Conservation (phyloP, 1,284 basidiomycete genomes). For the Singerocomus inundabilis region DNA sequence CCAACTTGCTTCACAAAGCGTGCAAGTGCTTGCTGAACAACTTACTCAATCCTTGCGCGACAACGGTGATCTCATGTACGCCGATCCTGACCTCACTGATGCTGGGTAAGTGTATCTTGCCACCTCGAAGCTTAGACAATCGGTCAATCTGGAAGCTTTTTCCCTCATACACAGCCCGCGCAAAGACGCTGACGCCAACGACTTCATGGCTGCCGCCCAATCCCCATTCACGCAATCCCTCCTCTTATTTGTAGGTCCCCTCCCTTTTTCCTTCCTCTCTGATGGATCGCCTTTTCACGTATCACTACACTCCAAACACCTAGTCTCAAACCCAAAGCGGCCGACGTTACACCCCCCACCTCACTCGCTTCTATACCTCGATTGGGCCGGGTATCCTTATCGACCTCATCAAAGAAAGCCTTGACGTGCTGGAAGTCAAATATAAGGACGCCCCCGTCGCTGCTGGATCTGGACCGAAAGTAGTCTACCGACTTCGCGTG, state of each 20-base stretch:
- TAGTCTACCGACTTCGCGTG: constrained; percentile 48
- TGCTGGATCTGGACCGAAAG: constrained; percentile 13
- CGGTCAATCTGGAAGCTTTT: neutral
- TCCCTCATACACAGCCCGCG: constrained; percentile 18
- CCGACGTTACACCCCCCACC: constrained; percentile 60
- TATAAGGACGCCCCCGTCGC: constrained; percentile 42
- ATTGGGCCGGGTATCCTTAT: constrained; percentile 53
- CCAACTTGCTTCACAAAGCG: constrained; percentile 61
- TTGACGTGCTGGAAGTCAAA: constrained; percentile 50
- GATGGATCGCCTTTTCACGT: neutral
- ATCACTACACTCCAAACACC: neutral
- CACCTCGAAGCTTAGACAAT: neutral
- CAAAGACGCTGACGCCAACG: constrained; percentile 54
- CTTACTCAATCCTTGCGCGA: constrained; percentile 66
- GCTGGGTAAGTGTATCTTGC: constrained; percentile 17
- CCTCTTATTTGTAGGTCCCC: constrained; percentile 53
- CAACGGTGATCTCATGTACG: constrained; percentile 69
- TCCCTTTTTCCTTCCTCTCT: neutral
- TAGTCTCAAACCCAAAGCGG: constrained; percentile 78
- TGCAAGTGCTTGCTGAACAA: constrained; percentile 56
- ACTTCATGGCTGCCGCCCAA: constrained; percentile 49
- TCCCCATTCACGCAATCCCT: constrained; percentile 64
- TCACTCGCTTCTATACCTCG: constrained; percentile 75
- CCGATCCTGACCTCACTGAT: constrained; percentile 48
- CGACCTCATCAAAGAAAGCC: constrained; percentile 48